Conservation (phyloP, 1,284 basidiomycete species). For the Leccinum solheimii region DNA sequence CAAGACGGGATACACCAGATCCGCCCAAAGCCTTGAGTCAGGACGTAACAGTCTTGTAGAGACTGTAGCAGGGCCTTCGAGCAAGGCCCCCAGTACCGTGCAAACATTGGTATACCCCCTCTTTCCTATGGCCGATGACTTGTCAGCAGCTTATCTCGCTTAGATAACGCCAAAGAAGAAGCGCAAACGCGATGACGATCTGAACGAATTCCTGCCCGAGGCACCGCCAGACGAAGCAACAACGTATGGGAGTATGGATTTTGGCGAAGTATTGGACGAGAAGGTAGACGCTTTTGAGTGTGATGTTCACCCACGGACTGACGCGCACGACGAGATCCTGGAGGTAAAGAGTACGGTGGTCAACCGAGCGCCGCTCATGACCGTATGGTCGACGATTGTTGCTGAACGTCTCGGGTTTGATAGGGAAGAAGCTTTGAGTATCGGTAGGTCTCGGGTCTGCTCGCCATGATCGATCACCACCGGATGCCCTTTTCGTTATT, state of each 20-base stretch:
- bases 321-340: slow-evolving; percentile 48
- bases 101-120: slow-evolving; percentile 27
- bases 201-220: slow-evolving; percentile 63
- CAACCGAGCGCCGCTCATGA: slow-evolving; percentile 94
- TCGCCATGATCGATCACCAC: slow-evolving; percentile 8
- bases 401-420: slow-evolving; percentile 85
- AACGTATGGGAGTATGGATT: slow-evolving; percentile 58
- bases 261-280: slow-evolving; percentile 71
- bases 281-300: slow-evolving; percentile 40
- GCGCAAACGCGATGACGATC: slow-evolving; percentile 50
- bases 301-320: not conserved
- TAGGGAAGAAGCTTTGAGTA: slow-evolving; percentile 85
- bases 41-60: not conserved
- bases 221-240: slow-evolving; percentile 50
- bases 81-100: slow-evolving; percentile 9
- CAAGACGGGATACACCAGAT: slow-evolving; percentile 56
- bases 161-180: slow-evolving; percentile 53
- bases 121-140: slow-evolving; percentile 21
- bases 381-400: slow-evolving; percentile 87
- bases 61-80: slow-evolving; percentile 11
- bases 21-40: slow-evolving; percentile 13
- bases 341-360: slow-evolving; percentile 63
- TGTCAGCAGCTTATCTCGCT: slow-evolving; percentile 1
- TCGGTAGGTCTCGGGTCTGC: slow-evolving; percentile 51
- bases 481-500: slow-evolving; percentile 9